Evolutionary conservation across 148 eudicot species (phyloP).

Genomic region (Heliamphora exappendiculata): DNA sequence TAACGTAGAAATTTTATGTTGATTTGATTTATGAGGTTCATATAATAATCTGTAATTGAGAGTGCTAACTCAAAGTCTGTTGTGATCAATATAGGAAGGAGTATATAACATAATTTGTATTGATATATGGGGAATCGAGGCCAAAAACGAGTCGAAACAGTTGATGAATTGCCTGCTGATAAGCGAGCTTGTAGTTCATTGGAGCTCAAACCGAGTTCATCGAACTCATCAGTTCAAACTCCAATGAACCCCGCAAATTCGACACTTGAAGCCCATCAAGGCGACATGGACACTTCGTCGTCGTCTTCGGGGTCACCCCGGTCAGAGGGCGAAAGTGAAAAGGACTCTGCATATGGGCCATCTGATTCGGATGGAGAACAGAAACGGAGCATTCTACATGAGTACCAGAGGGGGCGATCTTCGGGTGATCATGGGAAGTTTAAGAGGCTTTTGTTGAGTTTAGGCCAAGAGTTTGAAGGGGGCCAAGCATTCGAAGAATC

Average conservation of each 20-base stretch:
- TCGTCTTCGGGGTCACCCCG: slow-evolving; percentile 64
- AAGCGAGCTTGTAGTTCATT: slow-evolving; percentile 77
- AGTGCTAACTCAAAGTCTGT: background rate
- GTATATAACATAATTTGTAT: background rate
- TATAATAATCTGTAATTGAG: background rate
- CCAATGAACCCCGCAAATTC: slow-evolving; percentile 23
- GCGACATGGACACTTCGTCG: slow-evolving; percentile 76
- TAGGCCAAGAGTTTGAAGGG: slow-evolving; percentile 54
- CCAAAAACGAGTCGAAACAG: slow-evolving; percentile 59
- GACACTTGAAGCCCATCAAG: slow-evolving; percentile 34
- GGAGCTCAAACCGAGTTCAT: slow-evolving; percentile 69
- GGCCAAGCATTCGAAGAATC: slow-evolving; percentile 53
- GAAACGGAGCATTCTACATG: slow-evolving; percentile 35
- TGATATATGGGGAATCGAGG: slow-evolving; percentile 65
- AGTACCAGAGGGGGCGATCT: slow-evolving; percentile 45
- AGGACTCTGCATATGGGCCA: slow-evolving; percentile 66
- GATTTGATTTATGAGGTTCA: background rate
- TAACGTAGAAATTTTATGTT: background rate
- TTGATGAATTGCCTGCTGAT: slow-evolving; percentile 71
- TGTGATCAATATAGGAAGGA: background rate
- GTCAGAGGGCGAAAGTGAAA: slow-evolving; percentile 72
- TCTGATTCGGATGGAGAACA: slow-evolving; percentile 80
- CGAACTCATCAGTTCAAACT: slow-evolving; percentile 43
- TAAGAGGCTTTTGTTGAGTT: slow-evolving; percentile 39
- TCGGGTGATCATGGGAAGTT: slow-evolving; percentile 48